These are phyloP conservation scores for Ascochyta lentis DNA, from an alignment of 2,329 filamentous ascomycete species.

Conservation along the genomic window DNA sequence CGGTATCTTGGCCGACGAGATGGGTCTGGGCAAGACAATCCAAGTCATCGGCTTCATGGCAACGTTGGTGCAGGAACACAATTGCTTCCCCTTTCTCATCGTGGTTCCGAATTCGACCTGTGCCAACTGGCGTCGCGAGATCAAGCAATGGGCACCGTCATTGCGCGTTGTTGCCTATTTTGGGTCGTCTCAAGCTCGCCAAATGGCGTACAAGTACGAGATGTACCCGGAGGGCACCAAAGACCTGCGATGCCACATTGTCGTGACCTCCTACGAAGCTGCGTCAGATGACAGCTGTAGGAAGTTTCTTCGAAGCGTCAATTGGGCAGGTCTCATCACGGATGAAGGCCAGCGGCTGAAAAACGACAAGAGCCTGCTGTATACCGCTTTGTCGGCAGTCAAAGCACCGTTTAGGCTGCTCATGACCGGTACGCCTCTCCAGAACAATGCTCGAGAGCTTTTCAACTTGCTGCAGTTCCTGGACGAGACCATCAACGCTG, in stretches of 20 bases:
- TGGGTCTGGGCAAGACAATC: slow-evolving; percentile 97
- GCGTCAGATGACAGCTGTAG: slow-evolving; percentile 75
- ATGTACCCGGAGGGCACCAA: slow-evolving; percentile 73
- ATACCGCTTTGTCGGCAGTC: slow-evolving; percentile 74
- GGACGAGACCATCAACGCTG: slow-evolving; percentile 74
- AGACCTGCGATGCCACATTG: slow-evolving; percentile 84
- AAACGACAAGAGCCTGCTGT: slow-evolving; percentile 86
- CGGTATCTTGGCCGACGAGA: slow-evolving; percentile 93
- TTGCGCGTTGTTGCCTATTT: slow-evolving; percentile 93
- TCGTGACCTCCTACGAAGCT: slow-evolving; percentile 94
- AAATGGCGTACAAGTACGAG: slow-evolving; percentile 81
- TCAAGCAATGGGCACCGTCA: slow-evolving; percentile 89
- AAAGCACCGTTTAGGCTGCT: slow-evolving; percentile 84
- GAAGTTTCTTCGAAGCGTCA: slow-evolving; percentile 70
- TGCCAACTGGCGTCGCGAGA: slow-evolving; percentile 96
- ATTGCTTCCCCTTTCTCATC: slow-evolving; percentile 89
- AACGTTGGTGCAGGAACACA: slow-evolving; percentile 65
- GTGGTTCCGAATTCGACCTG: slow-evolving; percentile 95
- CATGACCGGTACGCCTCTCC: slow-evolving; percentile 86
- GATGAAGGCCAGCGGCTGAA: slow-evolving; percentile 97
- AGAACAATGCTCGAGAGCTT: slow-evolving; percentile 93
- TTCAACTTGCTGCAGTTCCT: slow-evolving; percentile 98
- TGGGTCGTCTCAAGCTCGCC: slow-evolving; percentile 75
- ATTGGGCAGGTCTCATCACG: slow-evolving; percentile 87
- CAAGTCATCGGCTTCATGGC: slow-evolving; percentile 86